Evolutionary conservation across 2,329 filamentous ascomycete species (phyloP), one percentile per base, ranked within the genome.

Genomic region (Orbilia oligospora): DNA sequence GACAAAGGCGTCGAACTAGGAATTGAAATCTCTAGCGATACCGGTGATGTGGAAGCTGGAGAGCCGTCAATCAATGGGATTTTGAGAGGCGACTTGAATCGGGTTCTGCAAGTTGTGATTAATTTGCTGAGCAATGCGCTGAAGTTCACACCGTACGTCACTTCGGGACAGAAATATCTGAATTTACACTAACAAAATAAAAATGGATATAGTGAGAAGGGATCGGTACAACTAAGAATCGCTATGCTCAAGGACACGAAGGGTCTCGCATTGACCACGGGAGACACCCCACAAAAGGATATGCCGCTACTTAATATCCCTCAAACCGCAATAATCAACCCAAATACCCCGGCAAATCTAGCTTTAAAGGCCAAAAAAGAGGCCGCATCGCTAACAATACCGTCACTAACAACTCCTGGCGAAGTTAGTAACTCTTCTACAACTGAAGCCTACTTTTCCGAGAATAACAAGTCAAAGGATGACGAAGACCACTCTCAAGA

Each of bases 121-220:
- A 95, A 95, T 81, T 87, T 95, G 0, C 88, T 92, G 8, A 93
- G 92, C 6, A 95, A 95, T 81, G 91, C 92, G 0, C 90, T 95
- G 83, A 95, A 95, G 82, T 95, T 94, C 82, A 95, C 93, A 48
- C 75, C 75, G 67, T 76, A 76, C 48, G 72, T 61, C 51, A 2
- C 0, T 90, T 90, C 41, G 1, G 84, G 83, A 36, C 83, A 90
- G 56, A 86, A 86, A 55, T 87, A 86, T 24, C 61, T n/a, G 6
- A 68, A 49, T 68, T 71, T 20, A 77, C 48, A 8, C 87, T 84
- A 22, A 83, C 81, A 16, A 46, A 18, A 36, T 81, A 83, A 22
- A n/a, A n/a, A n/a, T n/a, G 87, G 86, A 0, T 83, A 83, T 22
- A 84, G 83, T 69, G 84, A 83, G 63, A 85, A 81, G 41, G 86